Base-by-base conservation (phyloP, 768 basidiomycete genomes). In the Boletus rubroflammeus region DNA sequence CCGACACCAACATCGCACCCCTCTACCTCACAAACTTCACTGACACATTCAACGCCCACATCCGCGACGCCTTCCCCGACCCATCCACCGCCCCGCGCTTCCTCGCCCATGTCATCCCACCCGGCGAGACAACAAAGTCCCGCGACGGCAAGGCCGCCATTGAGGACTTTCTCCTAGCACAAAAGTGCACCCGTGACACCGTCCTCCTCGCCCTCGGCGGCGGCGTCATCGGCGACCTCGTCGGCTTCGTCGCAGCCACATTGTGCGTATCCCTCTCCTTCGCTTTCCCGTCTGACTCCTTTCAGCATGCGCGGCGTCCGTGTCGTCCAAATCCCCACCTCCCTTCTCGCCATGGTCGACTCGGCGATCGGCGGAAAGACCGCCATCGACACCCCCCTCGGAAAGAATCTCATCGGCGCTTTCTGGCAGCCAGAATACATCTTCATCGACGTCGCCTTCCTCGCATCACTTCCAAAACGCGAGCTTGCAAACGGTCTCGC, bases 401-500 rank as follows among this genome's bases (percentile, higher is more conserved):
- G 97, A 51, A 99, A 99, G 76, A 99, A 99, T 72, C 81, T 98
- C 60, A 93, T 99, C 61, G 97, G 97, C 54, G 90, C 96, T 5
- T 99, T 98, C 78, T 94, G 93, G 92, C 96, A 98, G 72, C 97
- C 97, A 0, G 84, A 90, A 63, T 98, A 88, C 76, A 88, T 98
- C 67, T 99, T 99, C 74, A 96, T 98, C 60, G 97, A 99, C 68
- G 88, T 91, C 25, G 89, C 95, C 2, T 96, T 97, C 78, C 82
- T 99, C 53, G 92, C 94, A 65, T 94, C 92, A 1, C 84, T 99
- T 2, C 95, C 95, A 0, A 72, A 84, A 31, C 80, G 96, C 50
- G 97, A 98, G 70, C 93, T 98, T 57, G 90, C 92, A n/a, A 98
- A 98, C 65, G 96, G 97, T 35, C 96, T 99, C 89, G 96, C 97